phyloP scores from a whole-genome alignment of 148 eudicot species.

The Nepenthes gracilis region DNA sequence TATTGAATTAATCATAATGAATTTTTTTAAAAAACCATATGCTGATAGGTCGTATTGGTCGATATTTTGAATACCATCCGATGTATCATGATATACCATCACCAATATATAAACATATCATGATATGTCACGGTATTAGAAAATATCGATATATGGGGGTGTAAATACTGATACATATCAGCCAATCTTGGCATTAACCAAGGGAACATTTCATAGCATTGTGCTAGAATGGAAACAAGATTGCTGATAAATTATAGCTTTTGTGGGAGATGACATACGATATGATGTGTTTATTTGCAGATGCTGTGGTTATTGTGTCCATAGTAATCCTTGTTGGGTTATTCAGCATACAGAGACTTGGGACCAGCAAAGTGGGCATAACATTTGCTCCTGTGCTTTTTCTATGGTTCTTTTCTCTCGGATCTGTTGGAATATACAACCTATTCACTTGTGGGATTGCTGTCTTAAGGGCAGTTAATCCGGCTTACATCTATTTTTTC shows the following conservation, averaged over 20 bases:
- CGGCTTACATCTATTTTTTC: conserved; percentile 69
- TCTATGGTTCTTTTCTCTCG: conserved; percentile 86
- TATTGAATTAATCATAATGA: too few species aligned
- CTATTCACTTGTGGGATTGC: conserved; percentile 38
- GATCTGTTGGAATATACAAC: conserved; percentile 76
- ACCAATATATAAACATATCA: too few species aligned
- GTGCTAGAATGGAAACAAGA: too few species aligned
- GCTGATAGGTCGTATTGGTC: too few species aligned
- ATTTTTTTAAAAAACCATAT: too few species aligned
- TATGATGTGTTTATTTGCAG: conserved; percentile 25
- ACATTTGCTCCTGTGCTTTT: conserved; percentile 90
- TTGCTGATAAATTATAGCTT: background rate
- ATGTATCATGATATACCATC: too few species aligned
- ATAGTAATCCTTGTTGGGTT: conserved; percentile 72
- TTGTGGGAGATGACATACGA: background rate
- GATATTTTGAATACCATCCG: too few species aligned
- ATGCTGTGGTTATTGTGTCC: conserved; percentile 64
- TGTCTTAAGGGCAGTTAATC: conserved; percentile 83
- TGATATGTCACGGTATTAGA: too few species aligned
- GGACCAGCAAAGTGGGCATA: conserved; percentile 92
- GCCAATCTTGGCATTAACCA: too few species aligned
- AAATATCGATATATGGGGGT: too few species aligned
- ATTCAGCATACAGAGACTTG: conserved; percentile 89
- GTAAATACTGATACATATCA: too few species aligned
- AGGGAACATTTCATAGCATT: too few species aligned